These are phyloP conservation scores for Phaeosphaeriaceae sp. DNA, from an alignment of 2,329 filamentous ascomycete genomes.

Conservation along the genomic window DNA sequence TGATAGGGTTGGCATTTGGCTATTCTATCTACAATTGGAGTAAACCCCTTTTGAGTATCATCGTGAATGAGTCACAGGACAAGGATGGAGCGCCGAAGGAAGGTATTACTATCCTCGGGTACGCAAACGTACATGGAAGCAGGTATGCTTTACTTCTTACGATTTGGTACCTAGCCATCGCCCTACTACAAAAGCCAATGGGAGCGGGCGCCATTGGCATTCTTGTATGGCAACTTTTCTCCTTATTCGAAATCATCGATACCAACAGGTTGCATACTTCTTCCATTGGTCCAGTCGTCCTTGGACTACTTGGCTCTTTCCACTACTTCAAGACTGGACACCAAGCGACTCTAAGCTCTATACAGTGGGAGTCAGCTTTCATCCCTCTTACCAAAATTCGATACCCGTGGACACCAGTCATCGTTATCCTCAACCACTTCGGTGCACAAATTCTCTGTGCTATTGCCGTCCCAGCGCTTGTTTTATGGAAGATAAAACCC, in stretches of 20 bases:
- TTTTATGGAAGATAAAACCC: constrained; percentile 87
- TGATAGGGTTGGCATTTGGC: constrained; percentile 80
- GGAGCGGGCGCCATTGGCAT: constrained; percentile 83
- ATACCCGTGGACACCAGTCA: constrained; percentile 87
- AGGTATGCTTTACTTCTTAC: constrained; percentile 85
- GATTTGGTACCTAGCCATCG: constrained; percentile 76
- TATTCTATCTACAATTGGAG: constrained; percentile 86
- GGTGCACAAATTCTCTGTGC: constrained; percentile 86
- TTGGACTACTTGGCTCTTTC: constrained; percentile 89
- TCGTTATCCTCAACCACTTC: constrained; percentile 85
- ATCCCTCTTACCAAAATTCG: constrained; percentile 81
- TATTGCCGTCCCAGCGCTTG: constrained; percentile 77
- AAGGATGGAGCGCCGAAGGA: constrained; percentile 41
- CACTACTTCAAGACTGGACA: constrained; percentile 99
- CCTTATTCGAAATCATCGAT: constrained; percentile 69
- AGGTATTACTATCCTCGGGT: constrained; percentile 80
- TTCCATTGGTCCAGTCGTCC: constrained; percentile 80
- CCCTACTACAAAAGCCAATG: constrained; percentile 92
- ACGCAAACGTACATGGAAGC: constrained; percentile 89
- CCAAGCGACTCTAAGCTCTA: constrained; percentile 82
- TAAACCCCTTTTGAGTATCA: constrained; percentile 80
- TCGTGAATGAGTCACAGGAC: constrained; percentile 45
- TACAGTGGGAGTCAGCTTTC: constrained; percentile 97
- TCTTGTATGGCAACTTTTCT: constrained; percentile 87
- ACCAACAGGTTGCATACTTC: constrained; percentile 67